Evolutionary conservation across 2,329 filamentous ascomycete species (phyloP).

Genomic region (Aspergillus latus): DNA sequence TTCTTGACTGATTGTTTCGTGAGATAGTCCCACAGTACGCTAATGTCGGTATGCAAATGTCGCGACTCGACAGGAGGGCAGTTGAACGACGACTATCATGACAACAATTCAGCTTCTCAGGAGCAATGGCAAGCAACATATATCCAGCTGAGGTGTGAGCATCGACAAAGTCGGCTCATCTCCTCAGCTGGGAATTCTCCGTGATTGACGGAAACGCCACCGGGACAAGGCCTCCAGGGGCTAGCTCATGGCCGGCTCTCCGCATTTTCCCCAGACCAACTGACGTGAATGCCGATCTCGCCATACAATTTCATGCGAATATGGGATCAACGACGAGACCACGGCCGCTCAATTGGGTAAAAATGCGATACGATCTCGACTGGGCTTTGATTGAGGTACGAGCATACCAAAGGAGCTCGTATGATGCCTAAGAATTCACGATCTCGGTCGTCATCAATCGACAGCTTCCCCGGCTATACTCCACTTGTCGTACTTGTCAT

Average conservation of each 20-base stretch:
- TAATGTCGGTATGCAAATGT: no score
- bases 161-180: not conserved
- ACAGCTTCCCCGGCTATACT: not conserved
- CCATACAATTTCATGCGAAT: not conserved
- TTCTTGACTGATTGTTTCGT: no score
- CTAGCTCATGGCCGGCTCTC: not conserved
- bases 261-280: constrained; percentile 9
- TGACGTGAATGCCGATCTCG: not conserved
- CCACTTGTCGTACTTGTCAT: not conserved
- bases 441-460: not conserved
- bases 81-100: no score
- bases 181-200: not conserved
- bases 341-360: constrained; percentile 2
- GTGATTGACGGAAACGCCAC: constrained; percentile 13
- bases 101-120: no score
- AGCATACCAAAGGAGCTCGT: not conserved
- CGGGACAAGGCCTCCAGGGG: constrained; percentile 1
- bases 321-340: not conserved
- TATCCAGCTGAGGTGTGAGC: not conserved
- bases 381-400: not conserved
- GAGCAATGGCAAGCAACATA: not conserved
- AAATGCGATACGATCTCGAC: not conserved
- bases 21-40: no score
- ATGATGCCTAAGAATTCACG: not conserved
- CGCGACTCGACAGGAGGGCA: no score